Conservation (phyloP, 2,329 filamentous ascomycete genomes). For the Pseudocercospora crystallina region DNA sequence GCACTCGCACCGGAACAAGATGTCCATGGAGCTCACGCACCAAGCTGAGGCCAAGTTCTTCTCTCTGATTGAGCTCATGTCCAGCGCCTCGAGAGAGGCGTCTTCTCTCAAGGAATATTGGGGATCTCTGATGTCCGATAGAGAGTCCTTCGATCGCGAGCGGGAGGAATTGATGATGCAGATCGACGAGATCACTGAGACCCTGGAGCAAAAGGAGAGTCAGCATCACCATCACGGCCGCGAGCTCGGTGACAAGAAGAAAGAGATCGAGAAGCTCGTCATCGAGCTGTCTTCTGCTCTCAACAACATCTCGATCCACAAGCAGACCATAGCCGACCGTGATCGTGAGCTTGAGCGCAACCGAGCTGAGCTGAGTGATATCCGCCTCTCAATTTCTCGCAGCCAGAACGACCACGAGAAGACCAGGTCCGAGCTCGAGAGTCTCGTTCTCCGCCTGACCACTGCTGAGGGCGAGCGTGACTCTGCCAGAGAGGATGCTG, state of each 20-base stretch:
- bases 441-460: constrained; percentile 21
- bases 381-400: constrained; percentile 24
- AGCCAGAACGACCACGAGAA: constrained; percentile 29
- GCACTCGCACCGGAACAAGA: constrained; percentile 28
- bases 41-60: constrained; percentile 36
- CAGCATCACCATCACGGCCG: constrained; percentile 27
- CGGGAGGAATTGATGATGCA: constrained; percentile 31
- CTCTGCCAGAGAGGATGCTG: constrained; percentile 27
- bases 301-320: constrained; percentile 26
- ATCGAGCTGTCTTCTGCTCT: constrained; percentile 30
- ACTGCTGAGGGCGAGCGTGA: constrained; percentile 29
- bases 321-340: constrained; percentile 30
- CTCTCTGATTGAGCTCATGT: constrained; percentile 34
- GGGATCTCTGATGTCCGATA: constrained; percentile 31
- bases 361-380: constrained; percentile 26
- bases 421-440: constrained; percentile 27
- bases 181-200: constrained; percentile 31
- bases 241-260: constrained; percentile 29
- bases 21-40: constrained; percentile 30
- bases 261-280: constrained; percentile 34
- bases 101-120: constrained; percentile 34
- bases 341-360: constrained; percentile 30
- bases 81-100: constrained; percentile 32
- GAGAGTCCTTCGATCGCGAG: constrained; percentile 30
- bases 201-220: constrained; percentile 27